Evolutionary conservation across 805 yeast species (phyloP).

Genomic region (Candida ulmi): DNA sequence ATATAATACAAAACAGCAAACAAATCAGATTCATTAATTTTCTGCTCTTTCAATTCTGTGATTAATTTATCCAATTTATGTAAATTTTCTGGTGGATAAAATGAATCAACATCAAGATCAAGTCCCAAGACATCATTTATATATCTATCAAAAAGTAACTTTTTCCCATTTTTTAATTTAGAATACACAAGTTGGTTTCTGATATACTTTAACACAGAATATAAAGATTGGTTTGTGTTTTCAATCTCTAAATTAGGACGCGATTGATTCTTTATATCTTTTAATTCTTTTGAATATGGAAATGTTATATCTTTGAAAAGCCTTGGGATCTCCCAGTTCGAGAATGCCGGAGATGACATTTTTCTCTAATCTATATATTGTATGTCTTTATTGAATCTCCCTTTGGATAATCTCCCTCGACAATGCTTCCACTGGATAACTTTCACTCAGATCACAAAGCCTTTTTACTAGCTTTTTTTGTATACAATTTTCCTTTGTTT

Average conservation of each 20-base stretch:
- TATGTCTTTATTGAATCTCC: too few species aligned
- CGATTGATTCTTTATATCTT: constrained; percentile 9
- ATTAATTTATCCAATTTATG: constrained; percentile 14
- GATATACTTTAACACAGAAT: constrained; percentile 15
- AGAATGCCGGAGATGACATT: too few species aligned
- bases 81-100: constrained; percentile 21
- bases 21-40: constrained; percentile 7
- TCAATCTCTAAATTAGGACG: constrained; percentile 17
- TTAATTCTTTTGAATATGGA: constrained; percentile 19
- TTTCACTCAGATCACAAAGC: too few species aligned
- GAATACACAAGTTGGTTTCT: constrained; percentile 15
- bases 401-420: too few species aligned
- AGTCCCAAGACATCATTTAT: constrained; percentile 14
- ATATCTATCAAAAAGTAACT: constrained; percentile 16
- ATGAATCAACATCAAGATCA: constrained; percentile 5
- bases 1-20: constrained; percentile 18
- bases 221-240: constrained; percentile 18
- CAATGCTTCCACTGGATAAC: too few species aligned
- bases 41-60: constrained; percentile 4
- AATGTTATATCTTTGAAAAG: background rate
- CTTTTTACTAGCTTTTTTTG: too few species aligned
- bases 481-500: too few species aligned
- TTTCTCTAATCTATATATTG: too few species aligned
- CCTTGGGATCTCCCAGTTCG: too few species aligned
- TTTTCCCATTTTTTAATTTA: constrained; percentile 10